Evolutionary conservation across 2,329 filamentous ascomycete species (phyloP).

Genomic region (Exophiala mesophila): DNA sequence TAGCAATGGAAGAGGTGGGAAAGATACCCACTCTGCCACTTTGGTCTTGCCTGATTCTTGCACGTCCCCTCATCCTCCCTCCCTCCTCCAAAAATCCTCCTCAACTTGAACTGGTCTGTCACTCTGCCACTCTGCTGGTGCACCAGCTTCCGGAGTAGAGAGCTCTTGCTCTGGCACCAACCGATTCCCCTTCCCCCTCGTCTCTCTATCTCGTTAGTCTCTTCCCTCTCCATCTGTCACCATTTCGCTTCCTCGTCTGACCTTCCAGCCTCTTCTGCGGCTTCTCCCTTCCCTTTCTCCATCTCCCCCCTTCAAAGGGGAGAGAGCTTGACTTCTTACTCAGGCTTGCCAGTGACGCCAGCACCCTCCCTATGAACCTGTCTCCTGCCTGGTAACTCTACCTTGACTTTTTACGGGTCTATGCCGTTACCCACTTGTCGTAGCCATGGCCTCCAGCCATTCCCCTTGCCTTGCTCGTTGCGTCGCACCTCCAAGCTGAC

Average conservation of each 20-base stretch:
- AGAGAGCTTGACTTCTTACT: conserved; percentile 4
- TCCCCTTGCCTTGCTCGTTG: conserved; percentile 7
- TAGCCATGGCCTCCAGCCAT: conserved; percentile 4
- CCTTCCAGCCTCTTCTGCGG: conserved; percentile 2
- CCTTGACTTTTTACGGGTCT: conserved; percentile 4
- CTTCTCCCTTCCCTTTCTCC: conserved; percentile 5
- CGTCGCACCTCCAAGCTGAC: conserved; percentile 1
- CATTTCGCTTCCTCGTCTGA: not conserved
- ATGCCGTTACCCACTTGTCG: conserved; percentile 4
- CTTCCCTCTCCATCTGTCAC: not conserved
- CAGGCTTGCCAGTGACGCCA: conserved; percentile 1
- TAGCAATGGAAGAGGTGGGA: no score
- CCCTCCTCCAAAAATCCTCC: no score
- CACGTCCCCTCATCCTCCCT: not conserved
- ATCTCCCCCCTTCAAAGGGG: conserved; percentile 5
- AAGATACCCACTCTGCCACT: no score
- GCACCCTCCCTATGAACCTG: conserved; percentile 9
- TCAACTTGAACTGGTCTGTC: no score
- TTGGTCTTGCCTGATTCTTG: no score
- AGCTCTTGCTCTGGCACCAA: no score
- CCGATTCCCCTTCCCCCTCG: not conserved
- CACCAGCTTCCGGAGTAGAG: no score
- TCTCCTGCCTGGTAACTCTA: conserved; percentile 7
- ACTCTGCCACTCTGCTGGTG: no score
- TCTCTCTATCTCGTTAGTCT: not conserved